Evolutionary conservation across 2,329 filamentous ascomycete genomes (phyloP).

Genomic region (Berkeleyomyces rouxiae): DNA sequence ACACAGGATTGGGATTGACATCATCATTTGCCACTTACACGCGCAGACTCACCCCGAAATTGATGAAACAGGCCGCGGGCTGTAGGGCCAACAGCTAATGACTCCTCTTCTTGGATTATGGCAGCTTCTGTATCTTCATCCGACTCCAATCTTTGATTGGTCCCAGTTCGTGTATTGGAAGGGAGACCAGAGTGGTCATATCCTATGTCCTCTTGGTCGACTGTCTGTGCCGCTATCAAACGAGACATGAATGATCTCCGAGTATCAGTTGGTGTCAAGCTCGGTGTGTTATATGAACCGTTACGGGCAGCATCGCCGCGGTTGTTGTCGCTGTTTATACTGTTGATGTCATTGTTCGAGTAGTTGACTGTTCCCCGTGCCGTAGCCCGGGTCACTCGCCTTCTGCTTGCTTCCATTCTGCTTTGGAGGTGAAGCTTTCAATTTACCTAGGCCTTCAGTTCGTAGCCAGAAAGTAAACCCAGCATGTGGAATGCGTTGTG

Average conservation of each 20-base stretch:
- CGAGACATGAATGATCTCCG: slow-evolving; percentile 4
- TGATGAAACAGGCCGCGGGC: slow-evolving; percentile 9
- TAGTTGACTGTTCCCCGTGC: not conserved
- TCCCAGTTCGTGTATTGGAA: not conserved
- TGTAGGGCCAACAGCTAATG: not conserved
- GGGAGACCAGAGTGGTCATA: not conserved
- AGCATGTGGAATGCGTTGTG: not conserved
- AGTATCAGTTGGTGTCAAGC: not conserved
- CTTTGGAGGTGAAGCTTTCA: not conserved
- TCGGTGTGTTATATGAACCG: not conserved
- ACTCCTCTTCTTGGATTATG: not conserved
- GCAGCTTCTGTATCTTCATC: slow-evolving; percentile 3
- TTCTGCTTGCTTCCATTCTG: not conserved
- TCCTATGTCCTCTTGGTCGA: not conserved
- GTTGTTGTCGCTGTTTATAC: not conserved
- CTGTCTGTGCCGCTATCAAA: not conserved
- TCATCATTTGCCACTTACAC: not conserved
- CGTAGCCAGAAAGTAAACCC: not conserved
- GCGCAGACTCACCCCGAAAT: slow-evolving; percentile 5
- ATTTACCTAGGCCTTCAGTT: not conserved
- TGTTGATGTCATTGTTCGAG: not conserved
- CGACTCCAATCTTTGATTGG: not conserved
- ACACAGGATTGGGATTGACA: not conserved
- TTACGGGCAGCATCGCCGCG: not conserved
- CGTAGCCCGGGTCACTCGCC: slow-evolving; percentile 7